These are phyloP conservation scores for Geotrichum fermentans DNA, from an alignment of 1,139 yeast species.

Conservation along the genomic window DNA sequence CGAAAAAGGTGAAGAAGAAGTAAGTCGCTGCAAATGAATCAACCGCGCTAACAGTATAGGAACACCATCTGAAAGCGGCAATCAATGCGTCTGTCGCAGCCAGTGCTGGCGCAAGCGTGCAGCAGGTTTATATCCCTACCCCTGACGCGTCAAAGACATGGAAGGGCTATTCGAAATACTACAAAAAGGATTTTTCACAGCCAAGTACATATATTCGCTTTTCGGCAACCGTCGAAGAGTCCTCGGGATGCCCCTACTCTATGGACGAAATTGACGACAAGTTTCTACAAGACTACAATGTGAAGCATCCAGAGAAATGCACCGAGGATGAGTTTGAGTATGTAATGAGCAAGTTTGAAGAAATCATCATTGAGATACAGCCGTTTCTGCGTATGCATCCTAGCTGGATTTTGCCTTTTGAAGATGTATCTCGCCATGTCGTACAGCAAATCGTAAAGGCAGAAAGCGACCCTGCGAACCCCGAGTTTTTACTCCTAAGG, in stretches of 20 bases:
- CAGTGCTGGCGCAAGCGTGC: conserved; percentile 48
- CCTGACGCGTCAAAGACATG: conserved; percentile 89
- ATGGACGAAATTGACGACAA: conserved; percentile 87
- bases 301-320: conserved; percentile 38
- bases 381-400: conserved; percentile 89
- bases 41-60: conserved; percentile 39
- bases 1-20: conserved; percentile 91
- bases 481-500: conserved; percentile 33
- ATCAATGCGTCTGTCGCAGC: conserved; percentile 65
- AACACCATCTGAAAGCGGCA: conserved; percentile 90
- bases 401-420: conserved; percentile 60
- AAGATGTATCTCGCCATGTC: conserved; percentile 50
- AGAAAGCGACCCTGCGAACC: conserved; percentile 36
- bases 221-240: conserved; percentile 93
- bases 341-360: conserved; percentile 69
- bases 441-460: conserved; percentile 30
- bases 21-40: too few species aligned
- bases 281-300: conserved; percentile 49
- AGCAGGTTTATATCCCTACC: conserved; percentile 84
- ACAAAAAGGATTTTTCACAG: conserved; percentile 59
- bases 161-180: conserved; percentile 70
- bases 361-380: conserved; percentile 69
- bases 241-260: conserved; percentile 77
- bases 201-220: conserved; percentile 82
- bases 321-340: conserved; percentile 83